Percentiles rank a stretch among this genome's conserved stretches.
phyloP scores from a whole-genome alignment of 768 basidiomycete species.

The Melanogaster broomeanus region DNA sequence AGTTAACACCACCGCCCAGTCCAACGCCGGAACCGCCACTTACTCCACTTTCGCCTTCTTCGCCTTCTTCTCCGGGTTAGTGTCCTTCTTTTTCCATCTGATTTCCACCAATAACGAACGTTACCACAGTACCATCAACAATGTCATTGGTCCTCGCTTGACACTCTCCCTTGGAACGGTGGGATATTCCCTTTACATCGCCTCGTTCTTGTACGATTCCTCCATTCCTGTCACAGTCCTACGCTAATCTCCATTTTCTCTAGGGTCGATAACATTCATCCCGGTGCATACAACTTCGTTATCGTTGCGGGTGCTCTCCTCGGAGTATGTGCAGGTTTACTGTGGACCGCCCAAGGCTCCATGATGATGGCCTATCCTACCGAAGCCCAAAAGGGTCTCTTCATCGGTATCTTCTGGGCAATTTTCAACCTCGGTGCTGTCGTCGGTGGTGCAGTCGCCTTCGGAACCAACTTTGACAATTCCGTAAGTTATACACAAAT shows the following conservation, averaged over 20 bases:
- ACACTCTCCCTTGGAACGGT: constrained; percentile 74
- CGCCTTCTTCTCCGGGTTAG: constrained; percentile 74
- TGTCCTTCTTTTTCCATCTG: not conserved
- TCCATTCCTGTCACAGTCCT: not conserved
- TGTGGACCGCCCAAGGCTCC: constrained; percentile 87
- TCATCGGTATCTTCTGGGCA: constrained; percentile 80
- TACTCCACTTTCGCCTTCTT: constrained; percentile 64
- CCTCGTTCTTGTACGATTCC: constrained; percentile 64
- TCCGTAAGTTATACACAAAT: constrained; percentile 39
- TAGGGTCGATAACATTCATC: constrained; percentile 73
- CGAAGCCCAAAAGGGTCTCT: constrained; percentile 74
- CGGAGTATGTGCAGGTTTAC: constrained; percentile 67
- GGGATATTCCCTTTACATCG: constrained; percentile 79
- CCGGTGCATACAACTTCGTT: constrained; percentile 59
- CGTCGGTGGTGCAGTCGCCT: constrained; percentile 73
- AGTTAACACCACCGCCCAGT: constrained; percentile 61
- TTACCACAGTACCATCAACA: constrained; percentile 68
- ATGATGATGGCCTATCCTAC: constrained; percentile 85
- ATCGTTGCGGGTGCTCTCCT: constrained; percentile 72
- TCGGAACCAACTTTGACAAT: constrained; percentile 70
- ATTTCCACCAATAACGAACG: not conserved
- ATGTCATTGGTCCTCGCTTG: constrained; percentile 72
- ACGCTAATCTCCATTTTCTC: not conserved
- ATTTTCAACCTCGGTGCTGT: constrained; percentile 85
- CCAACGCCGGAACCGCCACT: constrained; percentile 69